A percentile compares a stretch with the other conserved stretches of the same genome.
Evolutionary conservation across 768 basidiomycete species (phyloP).

Genomic region (Trametes gibbosa): DNA sequence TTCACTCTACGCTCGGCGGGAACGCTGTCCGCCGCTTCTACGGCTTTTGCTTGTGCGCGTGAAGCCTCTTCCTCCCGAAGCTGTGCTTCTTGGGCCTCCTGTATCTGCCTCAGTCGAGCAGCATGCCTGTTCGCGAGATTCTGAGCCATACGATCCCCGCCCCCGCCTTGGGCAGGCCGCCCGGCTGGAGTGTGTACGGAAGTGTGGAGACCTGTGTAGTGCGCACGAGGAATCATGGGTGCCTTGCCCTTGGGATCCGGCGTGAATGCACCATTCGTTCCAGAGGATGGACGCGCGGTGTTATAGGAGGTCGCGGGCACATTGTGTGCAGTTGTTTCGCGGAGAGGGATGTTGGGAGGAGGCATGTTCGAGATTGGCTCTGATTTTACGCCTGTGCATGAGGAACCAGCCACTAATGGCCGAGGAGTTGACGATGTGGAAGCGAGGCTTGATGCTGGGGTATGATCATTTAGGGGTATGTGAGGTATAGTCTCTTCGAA

Average conservation of each 20-base stretch:
- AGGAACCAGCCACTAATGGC: neutral
- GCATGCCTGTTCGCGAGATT: conserved; percentile 2
- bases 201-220: conserved; percentile 29
- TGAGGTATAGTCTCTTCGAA: conserved; percentile 49
- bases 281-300: neutral
- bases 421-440: conserved; percentile 9
- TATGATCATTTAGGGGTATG: neutral
- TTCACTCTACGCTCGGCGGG: conserved; percentile 9
- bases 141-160: conserved; percentile 5
- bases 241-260: conserved; percentile 14
- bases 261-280: conserved; percentile 12
- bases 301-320: conserved; percentile 15
- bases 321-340: conserved; percentile 5
- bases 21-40: neutral
- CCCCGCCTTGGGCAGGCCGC: neutral
- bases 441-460: neutral
- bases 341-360: conserved; percentile 38
- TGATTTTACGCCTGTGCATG: conserved; percentile 9
- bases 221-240: neutral
- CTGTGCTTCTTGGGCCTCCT: conserved; percentile 14
- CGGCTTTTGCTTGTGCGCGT: neutral
- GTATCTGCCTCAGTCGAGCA: conserved; percentile 5
- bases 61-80: conserved; percentile 6
- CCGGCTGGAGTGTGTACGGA: conserved; percentile 34
- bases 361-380: conserved; percentile 13